phyloP scores from a whole-genome alignment of 2,329 filamentous ascomycete species.

The Alternaria angustiovoidea region DNA sequence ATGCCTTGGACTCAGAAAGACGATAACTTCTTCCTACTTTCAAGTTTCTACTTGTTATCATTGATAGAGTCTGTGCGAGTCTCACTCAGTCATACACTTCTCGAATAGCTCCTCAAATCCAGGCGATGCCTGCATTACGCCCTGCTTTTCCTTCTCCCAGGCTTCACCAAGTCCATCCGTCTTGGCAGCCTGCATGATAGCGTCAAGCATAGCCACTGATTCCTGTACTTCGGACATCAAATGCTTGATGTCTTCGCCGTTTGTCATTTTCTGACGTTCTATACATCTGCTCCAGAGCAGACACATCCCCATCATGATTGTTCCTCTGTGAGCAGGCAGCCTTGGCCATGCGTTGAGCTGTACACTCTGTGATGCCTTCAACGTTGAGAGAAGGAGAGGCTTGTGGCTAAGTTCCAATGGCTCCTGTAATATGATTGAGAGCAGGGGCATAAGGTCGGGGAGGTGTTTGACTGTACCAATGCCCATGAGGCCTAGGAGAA shows the following conservation, averaged over 20 bases:
- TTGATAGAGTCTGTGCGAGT: neutral
- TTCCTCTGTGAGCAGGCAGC: conserved; percentile 67
- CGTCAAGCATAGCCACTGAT: conserved; percentile 38
- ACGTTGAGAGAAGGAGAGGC: conserved; percentile 62
- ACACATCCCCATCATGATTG: conserved; percentile 67
- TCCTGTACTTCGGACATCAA: conserved; percentile 33
- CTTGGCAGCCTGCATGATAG: conserved; percentile 29
- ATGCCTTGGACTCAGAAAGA: neutral
- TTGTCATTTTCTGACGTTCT: conserved; percentile 29
- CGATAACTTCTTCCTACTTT: neutral
- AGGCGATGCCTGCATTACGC: conserved; percentile 12
- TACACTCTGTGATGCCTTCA: conserved; percentile 63
- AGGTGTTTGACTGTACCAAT: conserved; percentile 73
- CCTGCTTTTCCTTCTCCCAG: conserved; percentile 29
- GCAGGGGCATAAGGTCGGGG: conserved; percentile 72
- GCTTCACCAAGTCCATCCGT: conserved; percentile 7
- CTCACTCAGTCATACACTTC: conserved; percentile 1
- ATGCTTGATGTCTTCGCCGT: conserved; percentile 21
- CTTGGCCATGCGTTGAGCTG: conserved; percentile 75
- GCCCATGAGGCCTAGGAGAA: conserved; percentile 65
- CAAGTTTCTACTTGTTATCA: neutral
- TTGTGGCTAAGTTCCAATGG: conserved; percentile 69
- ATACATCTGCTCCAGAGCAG: conserved; percentile 47
- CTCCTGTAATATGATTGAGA: conserved; percentile 71
- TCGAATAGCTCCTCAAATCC: conserved; percentile 22